These are phyloP conservation scores for Cladosporium sp. DNA, from an alignment of 2,329 filamentous ascomycete genomes.

Conservation along the genomic window DNA sequence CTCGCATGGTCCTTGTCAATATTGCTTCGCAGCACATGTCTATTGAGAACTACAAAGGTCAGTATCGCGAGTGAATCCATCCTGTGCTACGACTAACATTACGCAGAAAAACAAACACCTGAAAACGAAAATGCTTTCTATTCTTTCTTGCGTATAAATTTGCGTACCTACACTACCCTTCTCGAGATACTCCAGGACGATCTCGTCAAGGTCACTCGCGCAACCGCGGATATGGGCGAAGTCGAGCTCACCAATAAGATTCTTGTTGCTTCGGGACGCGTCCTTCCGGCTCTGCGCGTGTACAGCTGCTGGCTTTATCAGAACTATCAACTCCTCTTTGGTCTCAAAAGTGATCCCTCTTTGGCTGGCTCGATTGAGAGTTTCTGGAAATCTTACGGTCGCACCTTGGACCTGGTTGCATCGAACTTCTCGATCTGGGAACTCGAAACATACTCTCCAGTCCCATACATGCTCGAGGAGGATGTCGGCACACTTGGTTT, in stretches of 20 bases:
- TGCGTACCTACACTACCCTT: conserved; percentile 69
- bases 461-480: conserved; percentile 64
- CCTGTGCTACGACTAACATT: background rate
- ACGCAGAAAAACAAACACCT: conserved; percentile 19
- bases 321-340: conserved; percentile 51
- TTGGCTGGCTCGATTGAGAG: conserved; percentile 56
- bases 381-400: conserved; percentile 64
- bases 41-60: conserved; percentile 56
- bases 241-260: conserved; percentile 45
- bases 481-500: conserved; percentile 65
- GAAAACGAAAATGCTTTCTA: conserved; percentile 40
- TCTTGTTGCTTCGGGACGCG: conserved; percentile 55
- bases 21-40: conserved; percentile 78
- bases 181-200: conserved; percentile 68
- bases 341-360: conserved; percentile 50
- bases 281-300: conserved; percentile 61
- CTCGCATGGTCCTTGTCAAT: conserved; percentile 80
- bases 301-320: conserved; percentile 66
- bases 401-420: conserved; percentile 55
- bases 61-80: conserved; percentile 14
- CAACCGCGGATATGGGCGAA: conserved; percentile 1
- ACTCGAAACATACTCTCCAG: conserved; percentile 42
- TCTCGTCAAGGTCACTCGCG: conserved; percentile 43
- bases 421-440: conserved; percentile 55
- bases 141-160: conserved; percentile 72